These are phyloP conservation scores for Dryadomyces quercus-mongolicae DNA, from an alignment of 2,329 filamentous ascomycete genomes.

Conservation along the genomic window DNA sequence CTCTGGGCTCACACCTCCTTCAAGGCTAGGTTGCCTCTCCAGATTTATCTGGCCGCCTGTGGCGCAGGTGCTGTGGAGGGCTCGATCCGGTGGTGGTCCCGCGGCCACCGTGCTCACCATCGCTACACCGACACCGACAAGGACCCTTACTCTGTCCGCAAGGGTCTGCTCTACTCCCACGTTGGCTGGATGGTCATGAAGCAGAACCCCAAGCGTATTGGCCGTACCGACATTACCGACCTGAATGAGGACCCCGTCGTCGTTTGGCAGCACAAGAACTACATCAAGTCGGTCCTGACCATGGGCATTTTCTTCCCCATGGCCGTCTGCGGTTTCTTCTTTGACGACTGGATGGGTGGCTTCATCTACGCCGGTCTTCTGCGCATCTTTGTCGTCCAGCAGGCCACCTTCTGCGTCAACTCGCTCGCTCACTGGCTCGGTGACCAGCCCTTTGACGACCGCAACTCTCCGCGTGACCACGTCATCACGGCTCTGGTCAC, in stretches of 20 bases:
- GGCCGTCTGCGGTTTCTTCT: slow-evolving; percentile 62
- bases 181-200: slow-evolving; percentile 90
- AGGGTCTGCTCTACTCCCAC: slow-evolving; percentile 74
- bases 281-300: slow-evolving; percentile 64
- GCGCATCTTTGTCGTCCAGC: slow-evolving; percentile 80
- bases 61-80: slow-evolving; percentile 77
- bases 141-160: slow-evolving; percentile 83
- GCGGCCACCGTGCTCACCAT: slow-evolving; percentile 79
- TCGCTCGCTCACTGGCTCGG: slow-evolving; percentile 83
- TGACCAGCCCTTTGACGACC: slow-evolving; percentile 86
- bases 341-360: slow-evolving; percentile 71
- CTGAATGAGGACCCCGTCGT: slow-evolving; percentile 78
- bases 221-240: slow-evolving; percentile 79
- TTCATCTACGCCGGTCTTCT: slow-evolving; percentile 79
- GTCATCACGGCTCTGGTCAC: slow-evolving; percentile 76
- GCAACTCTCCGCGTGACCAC: slow-evolving; percentile 82
- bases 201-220: slow-evolving; percentile 82
- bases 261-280: slow-evolving; percentile 79
- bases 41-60: slow-evolving; percentile 70
- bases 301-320: slow-evolving; percentile 71
- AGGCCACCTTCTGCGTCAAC: slow-evolving; percentile 90
- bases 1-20: slow-evolving; percentile 81
- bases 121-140: slow-evolving; percentile 88
- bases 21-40: slow-evolving; percentile 62
- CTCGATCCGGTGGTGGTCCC: slow-evolving; percentile 81